Base-by-base conservation (phyloP, 164 flowering plant genomes). In the Magnolia sinica region DNA sequence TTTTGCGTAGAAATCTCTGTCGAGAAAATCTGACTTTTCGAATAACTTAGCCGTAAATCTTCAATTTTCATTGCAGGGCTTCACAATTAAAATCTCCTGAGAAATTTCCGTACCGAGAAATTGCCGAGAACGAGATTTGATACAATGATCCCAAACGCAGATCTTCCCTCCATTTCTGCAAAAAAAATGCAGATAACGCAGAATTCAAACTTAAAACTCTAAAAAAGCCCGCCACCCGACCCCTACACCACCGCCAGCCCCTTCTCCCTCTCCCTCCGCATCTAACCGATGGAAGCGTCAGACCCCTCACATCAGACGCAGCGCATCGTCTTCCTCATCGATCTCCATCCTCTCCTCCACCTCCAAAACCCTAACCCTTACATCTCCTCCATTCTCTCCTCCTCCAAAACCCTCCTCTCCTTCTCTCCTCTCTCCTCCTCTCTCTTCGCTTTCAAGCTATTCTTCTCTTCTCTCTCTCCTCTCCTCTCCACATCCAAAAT, bases 391-490 rank as follows among this genome's bases (percentile, higher is more conserved):
- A 63, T 96, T 95, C 94, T 27, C 81, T 89, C 67, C 84, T 85
- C 83, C 64, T 77, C 50, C 61, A 76, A 86, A 80, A 14, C 88
- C 68, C 81, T 92, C 51, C 86, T 91, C 81, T 76, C 84, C 24
- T 87, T 89, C 80, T 82, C 88, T 3, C 76, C 88, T 1, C 88
- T 90, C 74, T 89, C 95, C 7, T 49, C 86, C 20, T 87, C 99
- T 7, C 93, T 96, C 72, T 91, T 88, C 78, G 81, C 99, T 22
- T 92, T 87, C 86, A 90, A 84, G 73, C 79, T 87, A 85, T 94
- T 91, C 90, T 87, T 89, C 79, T 94, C 98, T 70, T 91, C 96
- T 18, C 94, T 94, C 52, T 88, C 94, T 11, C 93, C 94, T 49
- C 78, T 88, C 27, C 86, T 86, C 27, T 92, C 94, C 64, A 77